These are phyloP conservation scores for Trametes maxima DNA, from an alignment of 768 basidiomycete genomes.

Conservation along the genomic window DNA sequence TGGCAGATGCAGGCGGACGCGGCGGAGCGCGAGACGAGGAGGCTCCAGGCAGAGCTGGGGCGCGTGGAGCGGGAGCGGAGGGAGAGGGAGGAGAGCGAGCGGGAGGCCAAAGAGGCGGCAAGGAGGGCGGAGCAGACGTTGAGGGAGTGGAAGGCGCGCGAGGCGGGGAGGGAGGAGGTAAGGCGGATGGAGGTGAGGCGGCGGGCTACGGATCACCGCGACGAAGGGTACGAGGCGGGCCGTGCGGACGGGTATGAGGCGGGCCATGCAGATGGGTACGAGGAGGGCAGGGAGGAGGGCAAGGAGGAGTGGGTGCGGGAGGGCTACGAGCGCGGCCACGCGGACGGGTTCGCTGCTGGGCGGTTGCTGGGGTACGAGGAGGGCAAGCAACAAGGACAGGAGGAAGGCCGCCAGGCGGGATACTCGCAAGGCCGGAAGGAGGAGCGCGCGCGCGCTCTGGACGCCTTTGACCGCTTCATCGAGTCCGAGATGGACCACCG, in stretches of 20 bases:
- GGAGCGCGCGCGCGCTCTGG: slow-evolving; percentile 55
- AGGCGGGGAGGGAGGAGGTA: slow-evolving; percentile 47
- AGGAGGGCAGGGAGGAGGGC: slow-evolving; percentile 45
- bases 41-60: slow-evolving; percentile 41
- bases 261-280: slow-evolving; percentile 48
- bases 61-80: slow-evolving; percentile 42
- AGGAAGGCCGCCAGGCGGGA: slow-evolving; percentile 41
- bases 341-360: slow-evolving; percentile 36
- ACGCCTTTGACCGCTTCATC: slow-evolving; percentile 61
- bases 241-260: slow-evolving; percentile 48
- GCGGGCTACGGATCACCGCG: slow-evolving; percentile 44
- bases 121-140: slow-evolving; percentile 47
- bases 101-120: slow-evolving; percentile 47
- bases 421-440: slow-evolving; percentile 44
- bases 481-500: slow-evolving; percentile 42
- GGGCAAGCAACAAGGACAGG: slow-evolving; percentile 38
- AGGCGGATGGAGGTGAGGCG: slow-evolving; percentile 43
- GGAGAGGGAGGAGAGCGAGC: slow-evolving; percentile 47
- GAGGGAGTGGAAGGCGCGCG: slow-evolving; percentile 46
- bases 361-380: slow-evolving; percentile 35
- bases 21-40: slow-evolving; percentile 43
- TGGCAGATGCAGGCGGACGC: slow-evolving; percentile 50
- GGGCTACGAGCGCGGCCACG: slow-evolving; percentile 30
- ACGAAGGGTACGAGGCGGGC: slow-evolving; percentile 39
- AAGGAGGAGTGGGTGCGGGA: slow-evolving; percentile 39